phyloP scores from a whole-genome alignment of 1,139 yeast species.

The Blastobotrys raffinosifermentans region DNA sequence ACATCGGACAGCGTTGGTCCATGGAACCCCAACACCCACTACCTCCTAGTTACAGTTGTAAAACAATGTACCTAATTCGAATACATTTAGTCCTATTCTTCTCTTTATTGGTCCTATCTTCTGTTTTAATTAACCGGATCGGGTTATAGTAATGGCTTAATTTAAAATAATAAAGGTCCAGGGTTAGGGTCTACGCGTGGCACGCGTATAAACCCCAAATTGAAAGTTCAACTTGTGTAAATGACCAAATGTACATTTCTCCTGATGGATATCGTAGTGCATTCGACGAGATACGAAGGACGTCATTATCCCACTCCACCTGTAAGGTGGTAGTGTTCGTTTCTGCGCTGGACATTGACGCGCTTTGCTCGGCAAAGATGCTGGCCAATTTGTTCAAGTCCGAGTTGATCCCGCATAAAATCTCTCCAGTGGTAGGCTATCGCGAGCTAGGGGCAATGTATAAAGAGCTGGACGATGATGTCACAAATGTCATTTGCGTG shows the following conservation, averaged over 20 bases:
- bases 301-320: constrained; percentile 71
- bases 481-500: constrained; percentile 68
- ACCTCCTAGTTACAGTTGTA: too few species aligned
- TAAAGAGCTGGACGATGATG: constrained; percentile 59
- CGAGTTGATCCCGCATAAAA: constrained; percentile 79
- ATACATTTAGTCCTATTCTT: too few species aligned
- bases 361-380: constrained; percentile 83
- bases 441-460: constrained; percentile 66
- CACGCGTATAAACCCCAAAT: too few species aligned
- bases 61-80: too few species aligned
- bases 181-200: too few species aligned
- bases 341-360: constrained; percentile 86
- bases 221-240: too few species aligned
- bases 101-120: too few species aligned
- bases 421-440: constrained; percentile 94
- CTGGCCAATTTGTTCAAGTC: constrained; percentile 65
- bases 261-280: constrained; percentile 28
- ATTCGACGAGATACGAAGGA: constrained; percentile 25
- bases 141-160: too few species aligned
- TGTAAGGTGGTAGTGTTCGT: constrained; percentile 87
- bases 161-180: too few species aligned
- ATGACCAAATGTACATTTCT: constrained; percentile 45
- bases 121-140: too few species aligned
- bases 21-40: too few species aligned
- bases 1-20: too few species aligned